Base-by-base conservation (phyloP, 345 rosid genomes). In the Leavenworthia alabamica region DNA sequence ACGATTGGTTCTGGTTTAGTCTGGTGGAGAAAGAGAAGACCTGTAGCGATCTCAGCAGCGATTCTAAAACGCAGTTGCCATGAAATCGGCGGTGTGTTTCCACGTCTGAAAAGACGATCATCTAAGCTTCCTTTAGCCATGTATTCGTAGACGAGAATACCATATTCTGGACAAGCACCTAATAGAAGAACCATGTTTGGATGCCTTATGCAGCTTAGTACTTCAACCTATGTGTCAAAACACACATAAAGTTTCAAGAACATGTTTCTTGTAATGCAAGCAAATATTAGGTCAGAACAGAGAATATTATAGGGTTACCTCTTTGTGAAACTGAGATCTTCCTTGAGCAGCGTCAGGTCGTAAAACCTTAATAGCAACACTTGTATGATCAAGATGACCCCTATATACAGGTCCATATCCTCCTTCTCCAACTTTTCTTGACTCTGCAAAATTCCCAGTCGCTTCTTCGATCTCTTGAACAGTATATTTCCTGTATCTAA, bases 301-400 rank as follows among this genome's bases (percentile, higher is more conserved):
- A 8, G 37, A 24, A 50, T 4, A 53, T 35, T 14, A 6, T 46
- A 1, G 2, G 73, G 73, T 41, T 41, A 87, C 99, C 97, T 93
- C 99, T 75, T 81, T 79, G 29, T 79, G 82, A 60, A 93, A 93
- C 70, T 87, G 99, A 48, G 81, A 72, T 73, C 88, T 79, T 71
- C 98, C 98, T 71, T 92, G 95, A 39, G 90, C 95, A 13, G 98
- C 95, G 56, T 89, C 96, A 3, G 98, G 97, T 14, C 94, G 86
- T 46, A 93, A 71, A 29, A 89, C 96, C 68, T 93, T 93, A 28
- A 93, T 86, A 28, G 99, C 96, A 7, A 81, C 94, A 0, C 84
- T 73, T 6, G 94, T 93, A 57, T 89, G 94, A 74, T 89, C 97
- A 49, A 93, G 91, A 59, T 73, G 66, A 60, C 99, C 84, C 77